These are phyloP conservation scores for Pseudoscleropodium purum DNA, from an alignment of 225 moss, liverwort and hornwort genomes.

Conservation along the genomic window DNA sequence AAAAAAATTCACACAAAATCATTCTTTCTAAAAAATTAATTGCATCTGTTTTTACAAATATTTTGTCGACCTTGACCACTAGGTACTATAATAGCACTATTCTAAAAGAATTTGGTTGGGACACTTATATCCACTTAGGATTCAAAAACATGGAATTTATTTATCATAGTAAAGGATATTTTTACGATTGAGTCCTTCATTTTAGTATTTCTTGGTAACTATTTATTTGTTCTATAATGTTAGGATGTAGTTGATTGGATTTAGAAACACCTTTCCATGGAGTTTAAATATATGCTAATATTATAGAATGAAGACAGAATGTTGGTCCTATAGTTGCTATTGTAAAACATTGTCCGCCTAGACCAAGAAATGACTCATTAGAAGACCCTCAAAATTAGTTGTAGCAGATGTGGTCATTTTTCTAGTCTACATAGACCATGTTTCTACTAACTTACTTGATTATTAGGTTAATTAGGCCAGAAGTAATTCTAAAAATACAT, in stretches of 20 bases:
- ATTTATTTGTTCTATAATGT: background rate
- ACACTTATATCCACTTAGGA: no score
- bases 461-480: rapidly evolving
- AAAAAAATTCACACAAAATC: background rate
- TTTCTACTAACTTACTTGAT: background rate
- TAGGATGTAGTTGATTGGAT: no score
- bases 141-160: background rate
- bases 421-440: background rate
- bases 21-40: background rate
- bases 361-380: rapidly evolving
- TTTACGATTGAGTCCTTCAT: background rate
- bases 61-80: rapidly evolving
- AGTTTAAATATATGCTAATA: background rate
- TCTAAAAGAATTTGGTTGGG: rapidly evolving
- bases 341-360: rapidly evolving
- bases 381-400: background rate
- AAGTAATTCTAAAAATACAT: background rate
- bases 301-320: background rate
- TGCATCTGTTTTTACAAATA: no score
- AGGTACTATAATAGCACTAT: rapidly evolving
- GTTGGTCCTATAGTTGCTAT: background rate
- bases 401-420: background rate
- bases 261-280: background rate
- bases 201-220: background rate
- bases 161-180: background rate